Evolutionary conservation across 106 monocot species (phyloP).

Genomic region (Narthecium ossifragum): DNA sequence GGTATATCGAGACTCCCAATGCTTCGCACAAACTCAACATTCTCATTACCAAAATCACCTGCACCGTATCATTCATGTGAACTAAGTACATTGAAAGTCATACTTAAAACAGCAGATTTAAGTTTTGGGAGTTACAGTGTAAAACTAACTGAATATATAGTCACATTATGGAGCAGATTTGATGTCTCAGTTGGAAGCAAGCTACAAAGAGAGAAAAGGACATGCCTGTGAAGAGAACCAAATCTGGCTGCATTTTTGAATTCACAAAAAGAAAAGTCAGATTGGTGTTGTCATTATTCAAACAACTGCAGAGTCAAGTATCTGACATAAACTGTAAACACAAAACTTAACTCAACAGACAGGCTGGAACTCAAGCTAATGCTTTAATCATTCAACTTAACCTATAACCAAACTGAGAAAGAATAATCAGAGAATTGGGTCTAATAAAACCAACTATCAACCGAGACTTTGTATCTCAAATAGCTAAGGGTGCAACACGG

Average conservation of each 20-base stretch:
- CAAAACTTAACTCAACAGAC: too few species aligned
- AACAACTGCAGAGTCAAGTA: too few species aligned
- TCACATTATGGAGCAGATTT: slow-evolving; percentile 1
- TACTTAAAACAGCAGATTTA: not conserved
- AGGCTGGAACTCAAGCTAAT: too few species aligned
- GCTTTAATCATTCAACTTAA: too few species aligned
- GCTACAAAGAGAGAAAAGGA: slow-evolving; percentile 12
- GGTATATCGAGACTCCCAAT: slow-evolving; percentile 60
- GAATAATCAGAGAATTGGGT: too few species aligned
- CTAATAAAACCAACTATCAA: too few species aligned
- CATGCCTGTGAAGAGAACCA: slow-evolving; percentile 94
- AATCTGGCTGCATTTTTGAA: slow-evolving; percentile 74
- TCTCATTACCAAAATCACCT: slow-evolving; percentile 98
- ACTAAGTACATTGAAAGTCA: not conserved
- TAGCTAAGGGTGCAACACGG: too few species aligned
- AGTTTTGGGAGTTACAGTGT: not conserved
- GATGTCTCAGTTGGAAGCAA: not conserved
- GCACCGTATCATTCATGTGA: slow-evolving; percentile 1
- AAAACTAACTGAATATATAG: not conserved
- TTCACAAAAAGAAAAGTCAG: not conserved
- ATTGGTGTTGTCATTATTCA: not conserved
- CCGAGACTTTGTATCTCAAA: too few species aligned
- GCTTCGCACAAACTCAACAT: slow-evolving; percentile 85
- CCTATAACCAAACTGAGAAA: too few species aligned
- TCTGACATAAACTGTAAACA: too few species aligned